Evolutionary conservation across 805 yeast genomes (phyloP), one percentile per base, ranked within the genome.

Genomic region (Lachancea waltii): DNA sequence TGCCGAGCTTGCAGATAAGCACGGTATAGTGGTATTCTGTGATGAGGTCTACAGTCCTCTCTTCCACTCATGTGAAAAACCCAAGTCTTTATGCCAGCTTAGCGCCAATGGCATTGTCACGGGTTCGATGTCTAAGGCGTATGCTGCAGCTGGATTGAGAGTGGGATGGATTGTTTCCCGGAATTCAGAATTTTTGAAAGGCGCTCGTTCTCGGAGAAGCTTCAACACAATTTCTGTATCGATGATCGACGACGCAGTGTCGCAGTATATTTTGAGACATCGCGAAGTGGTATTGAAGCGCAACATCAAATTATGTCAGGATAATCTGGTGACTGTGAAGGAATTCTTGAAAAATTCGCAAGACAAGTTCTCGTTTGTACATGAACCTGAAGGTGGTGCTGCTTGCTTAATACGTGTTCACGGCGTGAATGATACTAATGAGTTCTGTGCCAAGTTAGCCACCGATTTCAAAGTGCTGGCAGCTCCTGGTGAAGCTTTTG

Each of bases 41-140:
- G 79, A 74, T 51, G 79, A 74, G 45, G 79, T 73, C 6, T 74
- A 74, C 48, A 54, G 77, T 7, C 79, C 79, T 8, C 55, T 74
- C 35, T 70, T 60, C 50, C 76, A 73, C 50, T 59, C 67, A 4
- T 44, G 58, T 7, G 46, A 47, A 1, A 43, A 50, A 2, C 73
- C 77, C 4, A 53, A 52, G 21, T 67, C 74, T 3, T 62, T 69
- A 10, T 65, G 67, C 9, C 57, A 63, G 23, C 50, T 72, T 17
- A 69, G 69, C 41, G 62, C 60, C 2, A 65, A 63, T 42, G 67
- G 71, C 4, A 60, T 73, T 26, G 62, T 69, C 7, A 71, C 77
- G 1, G 64, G 73, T 3, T 72, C 77, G 5, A 65, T 67, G 60
- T 72, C 77, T n/a, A 74, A 73, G 48, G 74, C 76, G 3, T 73